Evolutionary conservation across 768 basidiomycete genomes (phyloP).

Genomic region (Macrolepiota fuliginosa): DNA sequence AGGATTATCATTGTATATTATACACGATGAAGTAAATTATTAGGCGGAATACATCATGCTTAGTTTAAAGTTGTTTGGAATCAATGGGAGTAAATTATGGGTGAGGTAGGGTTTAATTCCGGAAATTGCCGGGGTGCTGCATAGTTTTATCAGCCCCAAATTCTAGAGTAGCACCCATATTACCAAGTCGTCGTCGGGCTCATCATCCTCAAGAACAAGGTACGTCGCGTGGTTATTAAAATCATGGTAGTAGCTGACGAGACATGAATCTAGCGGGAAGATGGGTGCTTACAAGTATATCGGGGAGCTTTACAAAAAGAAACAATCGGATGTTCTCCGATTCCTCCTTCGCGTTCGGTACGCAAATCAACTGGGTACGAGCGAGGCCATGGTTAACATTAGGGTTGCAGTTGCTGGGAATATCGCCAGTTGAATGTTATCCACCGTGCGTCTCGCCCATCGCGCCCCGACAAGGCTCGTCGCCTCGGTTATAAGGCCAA

Average conservation of each 20-base stretch:
- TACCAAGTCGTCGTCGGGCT: constrained; percentile 29
- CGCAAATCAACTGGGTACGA: constrained; percentile 22
- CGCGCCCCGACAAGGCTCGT: constrained; percentile 98
- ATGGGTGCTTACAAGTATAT: constrained; percentile 98
- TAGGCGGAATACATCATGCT: too few species aligned
- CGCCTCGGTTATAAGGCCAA: constrained; percentile 99
- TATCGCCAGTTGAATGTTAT: constrained; percentile 98
- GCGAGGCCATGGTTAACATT: background rate
- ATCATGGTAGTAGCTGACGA: constrained; percentile 9
- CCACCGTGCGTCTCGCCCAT: constrained; percentile 96
- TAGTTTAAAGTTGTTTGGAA: too few species aligned
- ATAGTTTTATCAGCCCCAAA: constrained; percentile 34
- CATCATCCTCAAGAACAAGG: constrained; percentile 40
- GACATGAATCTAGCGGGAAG: constrained; percentile 37
- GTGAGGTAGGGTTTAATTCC: constrained; percentile 14
- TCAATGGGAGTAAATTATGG: too few species aligned
- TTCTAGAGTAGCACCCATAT: constrained; percentile 17
- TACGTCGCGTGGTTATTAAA: constrained; percentile 22
- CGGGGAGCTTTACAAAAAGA: constrained; percentile 97
- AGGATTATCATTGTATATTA: too few species aligned
- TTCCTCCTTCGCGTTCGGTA: constrained; percentile 97
- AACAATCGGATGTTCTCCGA: constrained; percentile 95
- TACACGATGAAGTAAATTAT: too few species aligned
- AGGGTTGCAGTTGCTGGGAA: constrained; percentile 81
- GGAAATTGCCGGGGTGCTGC: constrained; percentile 35